Base-by-base conservation (phyloP, 2,329 filamentous ascomycete genomes). In the Blastomyces percursus region DNA sequence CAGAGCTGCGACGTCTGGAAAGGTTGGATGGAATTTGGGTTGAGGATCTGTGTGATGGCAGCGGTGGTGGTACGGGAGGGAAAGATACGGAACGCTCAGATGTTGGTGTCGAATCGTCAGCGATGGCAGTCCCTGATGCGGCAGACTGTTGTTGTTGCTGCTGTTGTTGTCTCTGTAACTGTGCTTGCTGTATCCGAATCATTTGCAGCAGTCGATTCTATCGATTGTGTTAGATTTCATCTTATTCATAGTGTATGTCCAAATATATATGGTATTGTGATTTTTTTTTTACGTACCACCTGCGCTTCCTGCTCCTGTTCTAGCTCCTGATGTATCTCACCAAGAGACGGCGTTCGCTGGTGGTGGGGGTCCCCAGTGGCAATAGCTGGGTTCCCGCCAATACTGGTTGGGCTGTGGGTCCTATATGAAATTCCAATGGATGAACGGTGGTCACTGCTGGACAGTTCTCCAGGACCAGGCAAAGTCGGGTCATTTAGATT, bases 221-320 rank as follows among this genome's bases (percentile, higher is more conserved):
- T 66, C 24, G 61, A 61, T 35, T 12, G 8, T 62, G 61, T 44
- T 62, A 57, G 46, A 35, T 57, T 44, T 24, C n/a, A 21, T 12
- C 19, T 32, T 6, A 16, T 56, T 48, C 24, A n/a, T 48, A 9
- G 27, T 35, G 14, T 21, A 14, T 30, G 16, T 21, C 9, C 57
- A 48, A 51, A 38, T 52, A 35, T n/a, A 32, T 64, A 40, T 50
- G n/a, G 24, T 52, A 60, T 30, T 21, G 48, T 30, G 9, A 35
- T 16, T 51, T 59, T 56, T 56, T 30, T 30, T 30, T 30, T 4
- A 70, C 74, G 64, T 72, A 79, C 77, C 69, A 81, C 79, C 73
- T 80, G 79, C 19, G 77, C 78, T 69, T 81, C 79, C 65, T 81
- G 79, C 65, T 81, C 79, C 66, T 80, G 77, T 66, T 81, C 79